Evolutionary conservation across 805 yeast species (phyloP), one percentile per base, ranked within the genome.

Genomic region (Candida golubevii): DNA sequence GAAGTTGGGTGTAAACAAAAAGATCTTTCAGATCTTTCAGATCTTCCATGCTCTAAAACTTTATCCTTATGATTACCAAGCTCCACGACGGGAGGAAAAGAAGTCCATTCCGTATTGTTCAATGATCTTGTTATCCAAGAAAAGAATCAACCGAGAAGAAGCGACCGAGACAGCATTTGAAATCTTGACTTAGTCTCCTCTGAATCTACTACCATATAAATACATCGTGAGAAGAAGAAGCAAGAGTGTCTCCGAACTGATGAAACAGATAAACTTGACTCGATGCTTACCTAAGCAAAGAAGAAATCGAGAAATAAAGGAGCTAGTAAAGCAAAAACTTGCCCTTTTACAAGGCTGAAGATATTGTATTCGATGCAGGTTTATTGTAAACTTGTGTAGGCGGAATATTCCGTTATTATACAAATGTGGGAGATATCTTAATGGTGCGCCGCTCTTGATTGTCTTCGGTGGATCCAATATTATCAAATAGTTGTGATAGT

Each of bases 91-190:
- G 23, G 71, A 64, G 42, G 71, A 63, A 48, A 74, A 2, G 76
- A 69, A 36, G 72, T 67, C 11, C 61, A 68, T 44, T 67, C 71
- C 30, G 74, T 70, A 14, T 55, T 83, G 34, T 93, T 85, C 57
- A 99, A 93, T 59, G 99, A 93, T 60, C 68, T 93, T 14, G 96
- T 93, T 2, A 93, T 93, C 60, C 88, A 85, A 61, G 99, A 93
- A 63, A 99, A n/a, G n/a, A n/a, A n/a, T n/a, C n/a, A n/a, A n/a
- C n/a, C n/a, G n/a, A n/a, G n/a, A n/a, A n/a, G n/a, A n/a, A n/a
- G n/a, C 99, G 3, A 89, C 97, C 7, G 98, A 93, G 55, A 77
- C 77, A 15, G 79, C 89, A 65, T 91, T 93, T 66, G 88, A 84
- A 52, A 68, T 82, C 6, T 72, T 91, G 57, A 86, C 96, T 6